phyloP scores from a whole-genome alignment of 148 eudicot species.

The Cornus controversa region DNA sequence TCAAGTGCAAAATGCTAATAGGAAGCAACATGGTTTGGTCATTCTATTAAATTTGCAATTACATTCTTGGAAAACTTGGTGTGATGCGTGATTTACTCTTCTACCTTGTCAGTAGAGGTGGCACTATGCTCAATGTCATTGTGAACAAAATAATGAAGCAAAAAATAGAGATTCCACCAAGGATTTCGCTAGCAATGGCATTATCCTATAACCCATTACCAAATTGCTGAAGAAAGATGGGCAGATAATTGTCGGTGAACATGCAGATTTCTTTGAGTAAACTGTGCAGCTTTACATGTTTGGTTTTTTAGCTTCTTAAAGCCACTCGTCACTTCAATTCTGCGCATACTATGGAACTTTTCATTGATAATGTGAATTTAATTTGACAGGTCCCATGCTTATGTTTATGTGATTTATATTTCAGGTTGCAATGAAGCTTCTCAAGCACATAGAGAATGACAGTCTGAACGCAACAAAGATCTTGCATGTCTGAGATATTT shows the following conservation, averaged over 20 bases:
- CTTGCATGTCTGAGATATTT: slow-evolving; percentile 42
- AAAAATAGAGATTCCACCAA: no score
- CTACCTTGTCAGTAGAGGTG: not conserved
- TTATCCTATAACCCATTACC: no score
- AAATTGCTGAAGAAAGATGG: not conserved
- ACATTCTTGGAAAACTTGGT: not conserved
- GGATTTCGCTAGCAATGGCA: no score
- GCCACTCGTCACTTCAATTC: not conserved
- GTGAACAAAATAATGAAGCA: no score
- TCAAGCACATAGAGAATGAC: slow-evolving; percentile 32
- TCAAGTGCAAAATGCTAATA: no score
- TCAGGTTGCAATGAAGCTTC: slow-evolving; percentile 71
- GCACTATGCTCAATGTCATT: no score
- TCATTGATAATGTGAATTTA: not conserved
- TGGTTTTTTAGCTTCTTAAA: not conserved
- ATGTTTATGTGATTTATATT: not conserved
- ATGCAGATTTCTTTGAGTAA: not conserved
- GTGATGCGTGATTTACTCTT: not conserved
- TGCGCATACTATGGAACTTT: not conserved
- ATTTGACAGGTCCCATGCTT: not conserved
- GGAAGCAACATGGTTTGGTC: not conserved
- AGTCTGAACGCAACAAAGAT: slow-evolving; percentile 29
- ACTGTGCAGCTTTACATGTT: not conserved
- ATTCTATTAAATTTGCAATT: not conserved
- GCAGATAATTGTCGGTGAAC: not conserved